Conservation (phyloP, 163 green algal genomes). For the Prototheca cutis region DNA sequence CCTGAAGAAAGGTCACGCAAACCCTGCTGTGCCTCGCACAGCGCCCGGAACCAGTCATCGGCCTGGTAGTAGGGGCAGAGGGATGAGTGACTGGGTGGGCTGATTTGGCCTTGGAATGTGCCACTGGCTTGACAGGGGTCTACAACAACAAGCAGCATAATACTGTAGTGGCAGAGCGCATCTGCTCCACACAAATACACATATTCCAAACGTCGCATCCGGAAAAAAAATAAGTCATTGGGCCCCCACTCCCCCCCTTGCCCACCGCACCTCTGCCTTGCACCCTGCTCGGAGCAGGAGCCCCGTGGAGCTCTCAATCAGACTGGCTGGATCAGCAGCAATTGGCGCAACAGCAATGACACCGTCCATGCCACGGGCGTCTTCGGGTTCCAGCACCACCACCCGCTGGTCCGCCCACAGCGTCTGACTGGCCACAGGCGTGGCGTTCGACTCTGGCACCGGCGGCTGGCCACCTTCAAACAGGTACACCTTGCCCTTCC, state of each 20-base stretch:
- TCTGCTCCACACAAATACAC: too few species aligned
- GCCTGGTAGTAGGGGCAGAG: too few species aligned
- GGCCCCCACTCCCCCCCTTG: too few species aligned
- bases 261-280: too few species aligned
- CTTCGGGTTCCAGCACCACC: not conserved
- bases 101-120: too few species aligned
- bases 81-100: too few species aligned
- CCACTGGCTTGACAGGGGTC: too few species aligned
- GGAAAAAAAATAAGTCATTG: too few species aligned
- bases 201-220: too few species aligned
- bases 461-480: not conserved
- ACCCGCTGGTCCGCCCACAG: constrained; percentile 18
- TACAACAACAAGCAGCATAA: too few species aligned
- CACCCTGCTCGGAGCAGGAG: constrained; percentile 9
- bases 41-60: constrained; percentile 15
- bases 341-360: constrained; percentile 8
- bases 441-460: not conserved
- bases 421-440: constrained; percentile 1
- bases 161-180: too few species aligned
- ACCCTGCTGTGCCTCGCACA: constrained; percentile 22
- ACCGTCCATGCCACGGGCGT: constrained; percentile 4
- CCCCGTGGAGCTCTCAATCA: constrained; percentile 1
- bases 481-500: not conserved
- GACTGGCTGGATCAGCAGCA: not conserved
- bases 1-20: constrained; percentile 18